A percentile compares a stretch with the other conserved stretches of the same genome.
phyloP scores from a whole-genome alignment of 2,329 filamentous ascomycete species.

The Onygena corvina region DNA sequence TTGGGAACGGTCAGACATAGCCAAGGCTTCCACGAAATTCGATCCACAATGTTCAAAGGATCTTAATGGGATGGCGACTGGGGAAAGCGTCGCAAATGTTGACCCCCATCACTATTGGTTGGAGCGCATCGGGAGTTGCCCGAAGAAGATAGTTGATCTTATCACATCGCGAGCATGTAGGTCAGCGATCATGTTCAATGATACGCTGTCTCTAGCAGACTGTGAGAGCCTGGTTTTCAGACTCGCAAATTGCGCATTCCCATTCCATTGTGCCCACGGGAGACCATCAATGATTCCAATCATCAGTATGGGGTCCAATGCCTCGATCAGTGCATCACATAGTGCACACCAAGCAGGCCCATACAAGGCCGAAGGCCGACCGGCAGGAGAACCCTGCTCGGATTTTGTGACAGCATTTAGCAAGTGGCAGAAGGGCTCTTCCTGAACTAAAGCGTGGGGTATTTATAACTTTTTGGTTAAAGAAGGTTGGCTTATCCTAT shows the following conservation, averaged over 20 bases:
- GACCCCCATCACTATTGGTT: slow-evolving; percentile 41
- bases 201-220: slow-evolving; percentile 28
- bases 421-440: background rate
- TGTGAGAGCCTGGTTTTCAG: slow-evolving; percentile 29
- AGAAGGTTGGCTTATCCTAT: background rate
- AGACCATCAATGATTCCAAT: slow-evolving; percentile 39
- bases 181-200: slow-evolving; percentile 42
- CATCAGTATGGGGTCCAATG: slow-evolving; percentile 21
- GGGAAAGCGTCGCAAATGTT: background rate
- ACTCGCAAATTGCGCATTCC: slow-evolving; percentile 35
- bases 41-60: background rate
- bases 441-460: background rate
- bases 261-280: slow-evolving; percentile 42
- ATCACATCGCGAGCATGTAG: slow-evolving; percentile 40
- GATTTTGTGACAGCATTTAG: slow-evolving; percentile 7
- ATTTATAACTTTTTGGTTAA: background rate
- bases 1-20: slow-evolving; percentile 51
- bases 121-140: slow-evolving; percentile 54
- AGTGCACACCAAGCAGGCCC: background rate
- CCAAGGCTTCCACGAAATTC: slow-evolving; percentile 8
- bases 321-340: background rate
- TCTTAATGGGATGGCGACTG: background rate
- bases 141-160: slow-evolving; percentile 58
- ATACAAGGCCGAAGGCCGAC: background rate
- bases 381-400: slow-evolving; percentile 1